Evolutionary conservation across 2,329 filamentous ascomycete species (phyloP).

Genomic region (Cryoendolithus antarcticus): DNA sequence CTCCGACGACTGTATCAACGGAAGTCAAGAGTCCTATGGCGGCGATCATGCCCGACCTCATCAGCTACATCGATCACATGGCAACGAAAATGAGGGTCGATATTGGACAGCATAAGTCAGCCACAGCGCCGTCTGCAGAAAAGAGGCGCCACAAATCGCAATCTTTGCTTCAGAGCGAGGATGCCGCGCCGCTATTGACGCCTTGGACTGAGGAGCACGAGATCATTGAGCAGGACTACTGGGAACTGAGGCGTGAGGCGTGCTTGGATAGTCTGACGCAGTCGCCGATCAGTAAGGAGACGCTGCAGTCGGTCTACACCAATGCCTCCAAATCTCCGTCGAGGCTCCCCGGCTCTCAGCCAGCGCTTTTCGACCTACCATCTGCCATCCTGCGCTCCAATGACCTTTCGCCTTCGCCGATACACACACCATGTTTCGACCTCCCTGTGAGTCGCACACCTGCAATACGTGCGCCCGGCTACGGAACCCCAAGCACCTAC

Average conservation of each 20-base stretch:
- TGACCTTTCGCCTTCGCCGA: conserved; percentile 1
- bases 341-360: neutral
- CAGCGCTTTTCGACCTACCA: neutral
- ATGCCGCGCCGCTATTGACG: neutral
- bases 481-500: conserved; percentile 3
- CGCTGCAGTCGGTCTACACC: neutral
- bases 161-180: neutral
- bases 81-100: conserved; percentile 2
- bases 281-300: neutral
- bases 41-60: conserved; percentile 1
- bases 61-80: conserved; percentile 1
- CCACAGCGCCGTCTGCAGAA: neutral
- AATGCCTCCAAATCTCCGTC: neutral
- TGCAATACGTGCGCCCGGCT: conserved; percentile 7
- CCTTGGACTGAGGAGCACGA: neutral
- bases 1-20: neutral
- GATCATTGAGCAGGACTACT: neutral
- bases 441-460: conserved; percentile 1
- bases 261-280: neutral
- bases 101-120: neutral
- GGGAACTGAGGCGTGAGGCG: neutral
- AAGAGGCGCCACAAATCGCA: neutral
- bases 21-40: neutral
- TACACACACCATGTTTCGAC: neutral
- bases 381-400: conserved; percentile 1